Evolutionary conservation across 306 rosid genomes (phyloP), one percentile per base, ranked within the genome.

Genomic region (Astragalus glycyphyllos): DNA sequence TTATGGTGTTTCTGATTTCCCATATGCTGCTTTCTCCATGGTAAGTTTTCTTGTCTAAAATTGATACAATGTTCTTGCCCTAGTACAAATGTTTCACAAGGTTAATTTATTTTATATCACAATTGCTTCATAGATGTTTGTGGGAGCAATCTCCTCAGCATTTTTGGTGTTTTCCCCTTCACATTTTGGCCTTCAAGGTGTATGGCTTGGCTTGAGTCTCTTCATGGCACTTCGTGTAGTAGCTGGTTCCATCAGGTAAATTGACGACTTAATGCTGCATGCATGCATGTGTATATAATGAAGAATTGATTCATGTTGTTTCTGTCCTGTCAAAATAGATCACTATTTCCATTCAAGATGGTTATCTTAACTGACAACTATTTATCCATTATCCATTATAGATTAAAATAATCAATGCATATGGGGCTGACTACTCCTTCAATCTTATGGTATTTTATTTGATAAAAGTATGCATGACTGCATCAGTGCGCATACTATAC

Each of bases 1-100:
- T 71, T 92, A 68, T 65, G 98, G 98, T 46, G 86, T 86, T 83
- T 92, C 97, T 68, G 98, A 94, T 89, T 94, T 90, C 62, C 86
- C 76, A 67, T 91, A 94, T 86, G 96, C 97, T 46, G 98, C 97
- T 68, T 66, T 20, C 71, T 87, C 98, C 45, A 94, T 94, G 98
- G 98, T 94, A 86, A 68, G 87, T 56, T 65, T 65, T 70, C 45
- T 65, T 53, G 51, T 50, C 11, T 37, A 34, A 75, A 62, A 16
- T 53, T 70, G 35, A 47, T 48, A 54, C 26, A 44, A 58, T 64
- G 54, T 66, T 50, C 58, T 23, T 74, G 10, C 61, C 34, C 47
- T 72, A 69, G 69, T 59, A 79, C 49, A 38, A 49, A 14, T 66
- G 31, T 65, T 74, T 55, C 32, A 32, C 7, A 17, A 42, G 42